Base-by-base conservation (phyloP, 352 stramenopile species). In the Phytophthora palmivora region DNA sequence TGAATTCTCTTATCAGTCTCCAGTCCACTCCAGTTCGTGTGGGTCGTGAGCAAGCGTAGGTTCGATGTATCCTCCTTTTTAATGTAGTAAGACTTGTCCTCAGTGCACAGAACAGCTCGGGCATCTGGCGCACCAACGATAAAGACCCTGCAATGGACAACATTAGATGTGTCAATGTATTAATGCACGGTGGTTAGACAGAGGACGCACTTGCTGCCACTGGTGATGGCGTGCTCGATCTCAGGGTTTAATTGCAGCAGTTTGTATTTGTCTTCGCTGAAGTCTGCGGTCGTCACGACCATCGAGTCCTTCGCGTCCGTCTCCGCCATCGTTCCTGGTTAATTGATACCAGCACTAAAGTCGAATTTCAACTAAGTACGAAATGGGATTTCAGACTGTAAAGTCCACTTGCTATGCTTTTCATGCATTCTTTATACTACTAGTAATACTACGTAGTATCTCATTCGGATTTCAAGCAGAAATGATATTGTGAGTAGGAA, bases 61-160 rank as follows among this genome's bases (percentile, higher is more conserved):
- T 95, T 95, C 10, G 83, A 94, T 38, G 82, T 93, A 43, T 93
- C 85, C 43, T 95, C 87, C 30, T 92, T 93, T 32, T 76, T 81
- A 16, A 95, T 67, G 55, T 74, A 85, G 63, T 78, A 95, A 14
- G 84, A 91, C 57, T 83, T 81, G 51, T 74, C 74, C 10, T 76
- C 52, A 33, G 84, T 94, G 60, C 84, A 94, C 37, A 95, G 52
- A 38, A 92, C 84, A 1, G 87, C 87, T 67, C 78, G 74, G 19
- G 90, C 65, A 33, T 68, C 59, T 1, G 73, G 58, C 14, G 65
- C 58, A 2, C 87, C 87, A 12, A 95, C 82, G 34, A 95, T 84
- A 38, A 84, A 88, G 26, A 94, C 58, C 39, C 83, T 87, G 39
- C 10, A 46, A 28, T 19, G 21, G 4, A 22, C 21, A 58, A 0